Conservation (phyloP, 179 eudicot species). For the Kewa caespitosa region DNA sequence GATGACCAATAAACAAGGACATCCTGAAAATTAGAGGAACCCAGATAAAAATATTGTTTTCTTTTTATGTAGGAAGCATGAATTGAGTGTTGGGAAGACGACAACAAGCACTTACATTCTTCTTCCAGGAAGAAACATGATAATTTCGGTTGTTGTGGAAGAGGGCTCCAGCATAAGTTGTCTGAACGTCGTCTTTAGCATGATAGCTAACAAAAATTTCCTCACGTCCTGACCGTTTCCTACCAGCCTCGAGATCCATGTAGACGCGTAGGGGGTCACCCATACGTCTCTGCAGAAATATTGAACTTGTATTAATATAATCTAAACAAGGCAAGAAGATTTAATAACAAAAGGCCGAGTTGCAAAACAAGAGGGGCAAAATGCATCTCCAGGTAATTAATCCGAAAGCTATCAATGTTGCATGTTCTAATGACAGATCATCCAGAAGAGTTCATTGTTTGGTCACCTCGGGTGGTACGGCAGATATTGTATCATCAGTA, state of each 20-base stretch:
- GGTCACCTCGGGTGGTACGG: too few species aligned
- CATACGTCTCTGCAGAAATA: conserved; percentile 52
- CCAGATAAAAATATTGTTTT: not conserved
- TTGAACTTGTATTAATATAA: conserved; percentile 4
- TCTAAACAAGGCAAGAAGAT: not conserved
- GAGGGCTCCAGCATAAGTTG: conserved; percentile 91
- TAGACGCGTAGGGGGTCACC: conserved; percentile 90
- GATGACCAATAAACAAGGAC: conserved; percentile 95
- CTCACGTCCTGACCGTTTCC: conserved; percentile 79
- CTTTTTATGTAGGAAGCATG: not conserved
- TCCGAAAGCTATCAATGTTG: too few species aligned
- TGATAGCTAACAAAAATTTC: conserved; percentile 88
- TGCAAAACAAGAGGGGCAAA: too few species aligned
- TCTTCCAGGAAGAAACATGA: conserved; percentile 59
- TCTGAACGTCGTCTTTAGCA: conserved; percentile 91
- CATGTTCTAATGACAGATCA: too few species aligned
- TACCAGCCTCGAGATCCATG: conserved; percentile 98
- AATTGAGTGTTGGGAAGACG: not conserved
- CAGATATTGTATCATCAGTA: too few species aligned
- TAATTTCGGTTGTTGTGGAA: conserved; percentile 92
- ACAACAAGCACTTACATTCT: conserved; percentile 52
- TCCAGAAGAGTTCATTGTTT: too few species aligned
- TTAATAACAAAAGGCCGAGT: not conserved
- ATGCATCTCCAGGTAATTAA: too few species aligned
- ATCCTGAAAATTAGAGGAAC: conserved; percentile 47